Conservation (phyloP, 2,329 filamentous ascomycete species). For the Cytospora paraplurivora region DNA sequence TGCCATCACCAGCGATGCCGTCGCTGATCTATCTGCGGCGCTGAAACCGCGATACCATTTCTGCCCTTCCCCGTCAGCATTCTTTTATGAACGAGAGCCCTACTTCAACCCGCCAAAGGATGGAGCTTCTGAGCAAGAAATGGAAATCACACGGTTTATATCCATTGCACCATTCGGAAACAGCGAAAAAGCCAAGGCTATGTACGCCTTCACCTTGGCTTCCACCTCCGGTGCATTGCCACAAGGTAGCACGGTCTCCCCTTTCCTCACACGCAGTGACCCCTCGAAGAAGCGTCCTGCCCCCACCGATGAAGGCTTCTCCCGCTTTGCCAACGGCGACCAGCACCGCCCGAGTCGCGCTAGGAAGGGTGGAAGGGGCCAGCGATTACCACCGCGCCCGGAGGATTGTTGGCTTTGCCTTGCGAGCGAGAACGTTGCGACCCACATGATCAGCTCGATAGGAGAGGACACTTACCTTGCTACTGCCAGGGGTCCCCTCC, state of each 20-base stretch:
- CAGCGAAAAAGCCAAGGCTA: conserved; percentile 72
- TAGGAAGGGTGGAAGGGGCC: conserved; percentile 47
- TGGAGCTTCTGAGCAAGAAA: conserved; percentile 42
- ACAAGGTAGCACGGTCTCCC: conserved; percentile 72
- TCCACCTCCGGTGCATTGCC: conserved; percentile 65
- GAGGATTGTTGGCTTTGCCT: conserved; percentile 94
- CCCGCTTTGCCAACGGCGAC: conserved; percentile 51
- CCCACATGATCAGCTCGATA: conserved; percentile 88
- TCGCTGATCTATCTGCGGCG: conserved; percentile 76
- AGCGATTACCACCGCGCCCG: conserved; percentile 63
- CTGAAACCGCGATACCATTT: conserved; percentile 94
- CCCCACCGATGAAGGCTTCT: conserved; percentile 49
- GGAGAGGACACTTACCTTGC: conserved; percentile 87
- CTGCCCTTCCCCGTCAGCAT: conserved; percentile 63
- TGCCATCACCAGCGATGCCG: conserved; percentile 60
- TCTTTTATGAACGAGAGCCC: conserved; percentile 89
- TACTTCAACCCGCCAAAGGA: conserved; percentile 69
- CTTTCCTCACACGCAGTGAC: conserved; percentile 54
- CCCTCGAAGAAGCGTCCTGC: conserved; percentile 59
- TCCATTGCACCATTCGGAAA: conserved; percentile 82
- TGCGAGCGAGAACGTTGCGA: conserved; percentile 79
- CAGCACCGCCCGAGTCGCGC: conserved; percentile 44
- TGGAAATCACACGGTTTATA: conserved; percentile 79
- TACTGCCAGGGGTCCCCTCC: conserved; percentile 87
- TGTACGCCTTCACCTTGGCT: conserved; percentile 76